Percentiles rank a stretch among this genome's conserved stretches.
Conservation (phyloP, 139 green algal genomes). For the Chlorella sp. region DNA sequence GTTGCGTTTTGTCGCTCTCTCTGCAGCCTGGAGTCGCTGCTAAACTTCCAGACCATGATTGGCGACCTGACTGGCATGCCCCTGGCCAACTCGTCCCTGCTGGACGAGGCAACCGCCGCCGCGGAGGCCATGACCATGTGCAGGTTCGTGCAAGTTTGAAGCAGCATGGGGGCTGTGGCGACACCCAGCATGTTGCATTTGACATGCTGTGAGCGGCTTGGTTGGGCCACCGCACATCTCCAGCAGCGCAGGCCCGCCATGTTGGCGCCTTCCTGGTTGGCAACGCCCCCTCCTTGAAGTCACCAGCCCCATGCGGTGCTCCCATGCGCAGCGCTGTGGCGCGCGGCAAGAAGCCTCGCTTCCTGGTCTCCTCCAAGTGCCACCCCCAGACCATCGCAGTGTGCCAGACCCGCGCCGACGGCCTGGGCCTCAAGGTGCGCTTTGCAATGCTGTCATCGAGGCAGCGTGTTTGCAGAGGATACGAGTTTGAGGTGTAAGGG, state of each 20-base stretch:
- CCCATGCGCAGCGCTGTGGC: conserved; percentile 74
- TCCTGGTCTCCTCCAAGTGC: conserved; percentile 93
- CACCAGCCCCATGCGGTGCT: too few relatives aligned
- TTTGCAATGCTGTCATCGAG: too few relatives aligned
- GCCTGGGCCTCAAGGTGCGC: conserved; percentile 85
- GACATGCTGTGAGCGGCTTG: too few relatives aligned
- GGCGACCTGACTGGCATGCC: conserved; percentile 94
- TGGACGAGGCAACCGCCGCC: conserved; percentile 98
- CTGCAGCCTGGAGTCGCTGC: conserved; percentile 93
- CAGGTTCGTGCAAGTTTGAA: too few relatives aligned
- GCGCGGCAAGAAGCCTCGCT: conserved; percentile 97
- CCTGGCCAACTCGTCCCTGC: conserved; percentile 94
- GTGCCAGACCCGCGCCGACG: conserved; percentile 92
- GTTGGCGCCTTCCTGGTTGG: too few relatives aligned
- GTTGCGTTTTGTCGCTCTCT: background rate
- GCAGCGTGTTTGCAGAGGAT: background rate
- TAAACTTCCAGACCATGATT: conserved; percentile 99
- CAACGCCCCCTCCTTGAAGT: too few relatives aligned
- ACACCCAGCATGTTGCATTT: too few relatives aligned
- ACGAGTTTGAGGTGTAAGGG: background rate
- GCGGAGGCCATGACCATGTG: conserved; percentile 99
- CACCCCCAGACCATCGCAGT: conserved; percentile 99
- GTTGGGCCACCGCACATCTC: too few relatives aligned
- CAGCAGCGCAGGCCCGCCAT: too few relatives aligned
- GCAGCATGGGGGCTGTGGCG: too few relatives aligned